These are phyloP conservation scores for Diaporthe destruens DNA, from an alignment of 2,329 filamentous ascomycete species.

Conservation along the genomic window DNA sequence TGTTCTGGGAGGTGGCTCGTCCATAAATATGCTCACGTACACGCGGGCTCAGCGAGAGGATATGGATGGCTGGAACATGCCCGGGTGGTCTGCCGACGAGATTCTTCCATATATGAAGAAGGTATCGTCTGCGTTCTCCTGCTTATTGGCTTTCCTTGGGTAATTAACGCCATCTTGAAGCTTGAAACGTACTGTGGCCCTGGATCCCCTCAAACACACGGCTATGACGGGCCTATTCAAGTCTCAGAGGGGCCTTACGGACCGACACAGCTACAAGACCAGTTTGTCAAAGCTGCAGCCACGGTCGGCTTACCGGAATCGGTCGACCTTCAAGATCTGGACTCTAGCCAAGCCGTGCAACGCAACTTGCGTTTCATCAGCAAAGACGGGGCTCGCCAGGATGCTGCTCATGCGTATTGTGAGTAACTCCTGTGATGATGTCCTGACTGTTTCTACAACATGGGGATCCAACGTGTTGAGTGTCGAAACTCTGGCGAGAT, in stretches of 20 bases:
- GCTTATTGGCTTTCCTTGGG: not conserved
- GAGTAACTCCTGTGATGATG: not conserved
- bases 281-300: constrained; percentile 60
- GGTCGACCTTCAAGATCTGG: constrained; percentile 62
- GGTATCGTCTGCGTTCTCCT: constrained; percentile 37
- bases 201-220: constrained; percentile 61
- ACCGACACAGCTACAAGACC: constrained; percentile 46
- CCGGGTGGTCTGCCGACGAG: constrained; percentile 45
- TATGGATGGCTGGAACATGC: constrained; percentile 43
- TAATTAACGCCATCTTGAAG: constrained; percentile 44
- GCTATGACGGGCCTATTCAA: constrained; percentile 66
- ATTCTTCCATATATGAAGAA: constrained; percentile 66
- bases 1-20: constrained; percentile 65
- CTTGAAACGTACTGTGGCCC: constrained; percentile 68
- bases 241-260: constrained; percentile 64
- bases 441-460: not conserved
- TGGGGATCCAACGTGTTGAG: not conserved
- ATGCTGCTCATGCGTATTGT: constrained; percentile 53
- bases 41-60: constrained; percentile 48
- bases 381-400: constrained; percentile 63
- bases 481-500: not conserved
- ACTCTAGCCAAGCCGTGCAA: constrained; percentile 50
- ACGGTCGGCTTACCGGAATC: constrained; percentile 60
- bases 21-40: constrained; percentile 60
- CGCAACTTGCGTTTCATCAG: constrained; percentile 41